phyloP scores from a whole-genome alignment of 225 moss, liverwort and hornwort species.

The Physcomitrium patens region DNA sequence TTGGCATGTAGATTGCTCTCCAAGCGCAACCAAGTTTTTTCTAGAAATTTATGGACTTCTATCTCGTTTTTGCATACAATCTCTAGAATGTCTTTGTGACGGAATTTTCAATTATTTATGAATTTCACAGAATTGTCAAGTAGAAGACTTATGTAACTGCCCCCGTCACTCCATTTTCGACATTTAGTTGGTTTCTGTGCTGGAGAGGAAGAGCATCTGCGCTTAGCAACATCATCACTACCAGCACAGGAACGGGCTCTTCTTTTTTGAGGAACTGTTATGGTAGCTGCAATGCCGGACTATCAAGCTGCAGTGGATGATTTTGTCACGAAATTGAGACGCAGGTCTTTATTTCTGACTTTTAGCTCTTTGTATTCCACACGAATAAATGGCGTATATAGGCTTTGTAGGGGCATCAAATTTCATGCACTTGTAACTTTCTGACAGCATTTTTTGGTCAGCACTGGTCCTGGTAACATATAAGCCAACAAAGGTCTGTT shows the following conservation, averaged over 20 bases:
- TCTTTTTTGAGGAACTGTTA: conserved; percentile 34
- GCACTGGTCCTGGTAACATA: background rate
- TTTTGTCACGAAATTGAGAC: conserved; percentile 88
- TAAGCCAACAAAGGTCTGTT: background rate
- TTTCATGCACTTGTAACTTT: background rate
- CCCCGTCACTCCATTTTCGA: too few relatives aligned
- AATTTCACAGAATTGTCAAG: too few relatives aligned
- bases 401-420: background rate
- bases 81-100: too few relatives aligned
- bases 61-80: too few relatives aligned
- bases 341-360: conserved; percentile 55
- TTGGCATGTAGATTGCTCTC: too few relatives aligned
- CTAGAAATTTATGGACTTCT: too few relatives aligned
- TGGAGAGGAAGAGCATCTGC: background rate
- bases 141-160: too few relatives aligned
- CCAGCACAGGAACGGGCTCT: background rate
- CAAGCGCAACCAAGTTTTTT: too few relatives aligned
- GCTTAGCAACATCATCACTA: background rate
- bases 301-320: conserved; percentile 83
- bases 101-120: too few relatives aligned
- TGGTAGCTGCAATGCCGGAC: conserved; percentile 95
- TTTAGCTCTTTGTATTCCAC: background rate
- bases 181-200: background rate
- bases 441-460: background rate
- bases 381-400: background rate